These are phyloP conservation scores for Cicer judaicum DNA, from an alignment of 306 rosid species.

Conservation along the genomic window DNA sequence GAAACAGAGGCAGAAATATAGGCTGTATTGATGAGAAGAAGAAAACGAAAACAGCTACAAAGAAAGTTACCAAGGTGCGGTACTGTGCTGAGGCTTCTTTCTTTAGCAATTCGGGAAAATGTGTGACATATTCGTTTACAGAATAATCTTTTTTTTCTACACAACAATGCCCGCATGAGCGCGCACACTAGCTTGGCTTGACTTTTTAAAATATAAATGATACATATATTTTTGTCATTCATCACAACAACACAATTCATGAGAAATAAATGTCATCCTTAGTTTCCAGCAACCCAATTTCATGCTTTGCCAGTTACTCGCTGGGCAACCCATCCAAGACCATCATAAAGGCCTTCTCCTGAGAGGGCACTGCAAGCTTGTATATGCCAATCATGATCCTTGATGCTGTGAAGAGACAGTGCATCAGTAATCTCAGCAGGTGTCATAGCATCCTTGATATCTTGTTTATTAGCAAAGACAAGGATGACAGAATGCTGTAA, in stretches of 20 bases:
- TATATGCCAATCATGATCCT: slow-evolving; percentile 99
- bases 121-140: slow-evolving; percentile 13
- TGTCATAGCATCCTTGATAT: slow-evolving; percentile 97
- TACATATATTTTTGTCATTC: slow-evolving; percentile 52
- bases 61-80: background rate
- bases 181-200: slow-evolving; percentile 46
- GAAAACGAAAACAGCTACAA: slow-evolving; percentile 1
- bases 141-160: slow-evolving; percentile 37
- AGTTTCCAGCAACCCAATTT: slow-evolving; percentile 32
- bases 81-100: slow-evolving; percentile 27
- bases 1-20: background rate
- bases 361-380: slow-evolving; percentile 98
- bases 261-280: slow-evolving; percentile 44
- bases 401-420: slow-evolving; percentile 93
- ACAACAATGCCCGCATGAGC: slow-evolving; percentile 35
- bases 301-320: slow-evolving; percentile 82
- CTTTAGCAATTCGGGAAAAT: background rate
- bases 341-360: slow-evolving; percentile 91
- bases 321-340: slow-evolving; percentile 95
- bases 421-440: slow-evolving; percentile 97
- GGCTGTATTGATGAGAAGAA: background rate
- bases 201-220: slow-evolving; percentile 46
- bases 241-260: slow-evolving; percentile 44
- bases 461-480: slow-evolving; percentile 94
- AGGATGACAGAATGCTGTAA: slow-evolving; percentile 83